These are phyloP conservation scores for Termitomyces sp. DNA, from an alignment of 768 basidiomycete genomes.

Conservation along the genomic window DNA sequence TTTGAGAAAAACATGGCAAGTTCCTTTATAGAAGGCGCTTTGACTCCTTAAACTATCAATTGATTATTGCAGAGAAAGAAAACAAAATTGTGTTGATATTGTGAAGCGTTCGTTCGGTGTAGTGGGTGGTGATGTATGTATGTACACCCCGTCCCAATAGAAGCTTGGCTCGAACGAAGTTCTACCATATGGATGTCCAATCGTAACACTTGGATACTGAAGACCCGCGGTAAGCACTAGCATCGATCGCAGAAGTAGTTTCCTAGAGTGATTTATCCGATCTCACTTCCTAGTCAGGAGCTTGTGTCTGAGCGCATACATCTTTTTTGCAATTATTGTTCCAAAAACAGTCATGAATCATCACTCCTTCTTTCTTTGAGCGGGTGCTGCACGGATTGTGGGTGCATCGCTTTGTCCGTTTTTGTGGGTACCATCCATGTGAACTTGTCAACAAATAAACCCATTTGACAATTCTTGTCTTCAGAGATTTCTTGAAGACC, in stretches of 20 bases:
- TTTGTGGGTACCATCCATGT: background rate
- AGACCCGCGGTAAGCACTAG: background rate
- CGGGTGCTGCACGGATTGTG: background rate
- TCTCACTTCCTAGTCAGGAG: background rate
- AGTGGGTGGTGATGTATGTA: background rate
- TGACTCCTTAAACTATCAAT: background rate
- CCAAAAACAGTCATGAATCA: background rate
- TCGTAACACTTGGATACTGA: too few species aligned
- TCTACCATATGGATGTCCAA: background rate
- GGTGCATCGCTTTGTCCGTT: background rate
- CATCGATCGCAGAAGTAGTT: background rate
- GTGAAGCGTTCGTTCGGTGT: background rate
- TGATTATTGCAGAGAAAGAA: background rate
- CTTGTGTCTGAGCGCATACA: background rate
- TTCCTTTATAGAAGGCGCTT: background rate
- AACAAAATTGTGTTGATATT: background rate
- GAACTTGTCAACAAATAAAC: background rate
- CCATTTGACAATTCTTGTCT: too few species aligned
- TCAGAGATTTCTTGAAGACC: background rate
- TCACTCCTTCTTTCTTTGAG: background rate
- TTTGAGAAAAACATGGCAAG: background rate
- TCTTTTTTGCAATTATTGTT: background rate
- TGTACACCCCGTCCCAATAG: background rate
- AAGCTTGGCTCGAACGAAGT: background rate
- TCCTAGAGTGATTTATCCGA: background rate